These are phyloP conservation scores for Rhododendron vialii DNA, from an alignment of 148 eudicot species.

Conservation along the genomic window DNA sequence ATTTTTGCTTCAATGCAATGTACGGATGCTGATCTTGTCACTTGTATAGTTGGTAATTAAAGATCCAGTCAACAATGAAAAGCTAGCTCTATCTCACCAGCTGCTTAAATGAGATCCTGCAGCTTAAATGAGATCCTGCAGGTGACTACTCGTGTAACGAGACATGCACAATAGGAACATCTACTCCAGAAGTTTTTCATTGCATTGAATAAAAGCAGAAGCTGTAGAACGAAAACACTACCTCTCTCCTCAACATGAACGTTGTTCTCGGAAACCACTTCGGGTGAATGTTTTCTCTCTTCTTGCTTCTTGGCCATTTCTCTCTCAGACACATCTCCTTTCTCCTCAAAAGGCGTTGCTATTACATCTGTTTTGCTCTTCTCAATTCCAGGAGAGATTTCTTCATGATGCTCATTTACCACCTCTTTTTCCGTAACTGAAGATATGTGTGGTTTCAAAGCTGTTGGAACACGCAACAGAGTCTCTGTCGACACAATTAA, in stretches of 20 bases:
- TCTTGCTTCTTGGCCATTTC: background rate
- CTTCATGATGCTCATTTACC: slow-evolving; percentile 7
- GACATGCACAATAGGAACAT: background rate
- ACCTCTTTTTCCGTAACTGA: slow-evolving; percentile 11
- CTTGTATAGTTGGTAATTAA: background rate
- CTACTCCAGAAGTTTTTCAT: background rate
- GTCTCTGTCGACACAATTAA: slow-evolving; percentile 11
- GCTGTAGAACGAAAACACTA: slow-evolving; percentile 8
- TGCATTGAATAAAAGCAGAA: slow-evolving; percentile 6
- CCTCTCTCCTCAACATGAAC: slow-evolving; percentile 12
- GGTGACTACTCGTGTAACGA: background rate
- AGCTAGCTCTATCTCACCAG: background rate
- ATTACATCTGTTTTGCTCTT: background rate
- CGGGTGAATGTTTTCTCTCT: background rate
- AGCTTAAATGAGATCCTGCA: background rate
- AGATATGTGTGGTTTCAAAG: slow-evolving; percentile 12
- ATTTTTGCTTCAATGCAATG: background rate
- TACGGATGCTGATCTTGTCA: background rate
- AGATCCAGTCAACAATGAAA: background rate
- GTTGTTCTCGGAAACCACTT: slow-evolving; percentile 2
- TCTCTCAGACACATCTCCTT: slow-evolving; percentile 3
- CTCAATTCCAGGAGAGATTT: slow-evolving; percentile 7
- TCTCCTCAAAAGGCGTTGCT: background rate
- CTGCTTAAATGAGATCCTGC: background rate
- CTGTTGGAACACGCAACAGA: slow-evolving; percentile 14